Evolutionary conservation across 352 stramenopile genomes (phyloP), one percentile per base, ranked within the genome.

Genomic region (Globisporangium okanoganense): DNA sequence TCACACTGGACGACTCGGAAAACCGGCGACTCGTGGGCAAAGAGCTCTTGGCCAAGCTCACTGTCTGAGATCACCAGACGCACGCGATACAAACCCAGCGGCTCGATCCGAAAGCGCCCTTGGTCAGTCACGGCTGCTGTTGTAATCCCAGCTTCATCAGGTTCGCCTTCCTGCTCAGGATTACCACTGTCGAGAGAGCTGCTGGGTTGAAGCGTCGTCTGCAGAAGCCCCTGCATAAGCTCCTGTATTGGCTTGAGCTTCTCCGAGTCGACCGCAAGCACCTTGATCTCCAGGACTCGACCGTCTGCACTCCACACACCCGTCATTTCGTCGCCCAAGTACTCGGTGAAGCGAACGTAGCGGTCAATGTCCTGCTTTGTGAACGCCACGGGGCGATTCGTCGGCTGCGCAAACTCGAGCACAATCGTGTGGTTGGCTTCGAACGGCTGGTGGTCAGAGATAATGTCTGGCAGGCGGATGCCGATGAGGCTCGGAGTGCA

Each of bases 321-420:
- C 36, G 58, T 44, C 4, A 87, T 27, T 13, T 74, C 65, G 22
- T 87, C 71, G 41, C 81, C 84, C 61, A 93, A 56, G 60, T 91
- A 87, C 36, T 72, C 65, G 8, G 74, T 67, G 56, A 93, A 87
- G 13, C 18, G 31, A 3, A 93, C 67, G 50, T 86, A 76, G 1
- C 31, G 33, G 35, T 73, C 66, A n/a, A 93, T 73, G 2, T 72
- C 64, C 6, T 70, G 29, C 16, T 73, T 78, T 0, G 70, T 68
- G 5, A 16, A 33, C 2, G 61, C 71, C 20, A 48, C 47, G 22
- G 82, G 81, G 10, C 60, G 62, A 47, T 85, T 91, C 5, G 84
- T 93, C 3, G 75, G 41, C 27, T 75, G 64, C 2, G 72, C 58
- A 52, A 91, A 93, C 53, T 81, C 64, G 16, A 93, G 36, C 33